Evolutionary conservation across 2,329 filamentous ascomycete genomes (phyloP).

Genomic region (Nigrospora osmanthi): DNA sequence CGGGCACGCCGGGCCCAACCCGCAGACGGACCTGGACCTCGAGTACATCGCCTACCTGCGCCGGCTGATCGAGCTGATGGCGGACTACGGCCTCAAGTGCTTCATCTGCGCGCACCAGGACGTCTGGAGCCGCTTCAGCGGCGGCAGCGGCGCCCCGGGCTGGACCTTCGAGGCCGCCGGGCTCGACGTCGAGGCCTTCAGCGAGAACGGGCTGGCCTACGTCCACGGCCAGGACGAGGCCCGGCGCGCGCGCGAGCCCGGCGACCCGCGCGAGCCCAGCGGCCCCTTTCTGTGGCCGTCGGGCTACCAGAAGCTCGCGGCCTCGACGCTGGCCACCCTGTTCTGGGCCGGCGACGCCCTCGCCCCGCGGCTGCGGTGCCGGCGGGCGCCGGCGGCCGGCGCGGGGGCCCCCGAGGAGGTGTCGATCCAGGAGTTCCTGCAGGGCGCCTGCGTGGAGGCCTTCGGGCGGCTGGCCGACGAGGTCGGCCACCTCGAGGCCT

Average conservation of each 20-base stretch:
- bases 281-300: constrained; percentile 29
- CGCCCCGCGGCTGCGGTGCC: constrained; percentile 13
- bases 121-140: constrained; percentile 33
- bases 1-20: constrained; percentile 23
- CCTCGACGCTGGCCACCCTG: constrained; percentile 19
- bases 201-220: constrained; percentile 20
- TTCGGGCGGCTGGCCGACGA: constrained; percentile 26
- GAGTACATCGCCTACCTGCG: constrained; percentile 30
- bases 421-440: constrained; percentile 20
- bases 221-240: constrained; percentile 26
- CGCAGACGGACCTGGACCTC: constrained; percentile 23
- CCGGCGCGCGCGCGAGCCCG: constrained; percentile 12
- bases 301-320: constrained; percentile 28
- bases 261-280: constrained; percentile 22
- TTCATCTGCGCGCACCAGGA: constrained; percentile 35
- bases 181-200: constrained; percentile 27
- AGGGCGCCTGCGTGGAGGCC: constrained; percentile 24
- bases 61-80: constrained; percentile 27
- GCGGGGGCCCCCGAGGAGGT: constrained; percentile 3
- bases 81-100: constrained; percentile 28
- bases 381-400: background rate
- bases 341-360: constrained; percentile 19
- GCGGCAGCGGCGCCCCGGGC: constrained; percentile 31
- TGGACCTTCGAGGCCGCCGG: constrained; percentile 34
- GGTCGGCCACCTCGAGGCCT: constrained; percentile 22